Conservation (phyloP, 352 stramenopile genomes). For the Globisporangium nunn region DNA sequence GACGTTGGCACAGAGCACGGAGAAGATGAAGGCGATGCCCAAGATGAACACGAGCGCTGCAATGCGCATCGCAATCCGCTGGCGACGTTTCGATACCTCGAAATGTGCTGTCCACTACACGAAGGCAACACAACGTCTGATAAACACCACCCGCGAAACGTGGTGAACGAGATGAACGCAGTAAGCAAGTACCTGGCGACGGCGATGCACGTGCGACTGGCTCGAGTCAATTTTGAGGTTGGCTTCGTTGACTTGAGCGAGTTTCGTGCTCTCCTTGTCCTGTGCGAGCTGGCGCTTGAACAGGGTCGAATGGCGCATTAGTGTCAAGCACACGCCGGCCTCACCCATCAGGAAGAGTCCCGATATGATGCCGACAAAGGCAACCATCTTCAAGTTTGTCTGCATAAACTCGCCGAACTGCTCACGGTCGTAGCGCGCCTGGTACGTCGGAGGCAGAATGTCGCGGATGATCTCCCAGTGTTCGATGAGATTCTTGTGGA, state of each 20-base stretch:
- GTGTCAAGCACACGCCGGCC: constrained; percentile 36
- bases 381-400: constrained; percentile 45
- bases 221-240: constrained; percentile 1
- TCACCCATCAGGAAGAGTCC: constrained; percentile 53
- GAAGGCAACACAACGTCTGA: background rate
- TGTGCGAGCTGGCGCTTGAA: constrained; percentile 52
- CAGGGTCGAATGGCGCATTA: constrained; percentile 43
- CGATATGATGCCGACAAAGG: constrained; percentile 51
- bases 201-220: constrained; percentile 6
- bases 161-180: too few species aligned
- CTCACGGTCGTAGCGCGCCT: constrained; percentile 56
- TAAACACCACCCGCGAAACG: too few species aligned
- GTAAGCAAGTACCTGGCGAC: constrained; percentile 8
- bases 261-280: constrained; percentile 42
- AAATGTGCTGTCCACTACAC: constrained; percentile 52
- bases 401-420: constrained; percentile 50
- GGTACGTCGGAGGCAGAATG: constrained; percentile 59
- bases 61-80: constrained; percentile 60
- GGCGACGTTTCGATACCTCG: constrained; percentile 47
- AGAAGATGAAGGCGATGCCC: constrained; percentile 45
- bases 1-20: constrained; percentile 49
- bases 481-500: constrained; percentile 45
- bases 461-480: constrained; percentile 58
- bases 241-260: constrained; percentile 8
- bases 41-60: constrained; percentile 36